Percentiles rank a stretch among this genome's conserved stretches.
Evolutionary conservation across 805 yeast species (phyloP).

Genomic region (Candida boleticola): DNA sequence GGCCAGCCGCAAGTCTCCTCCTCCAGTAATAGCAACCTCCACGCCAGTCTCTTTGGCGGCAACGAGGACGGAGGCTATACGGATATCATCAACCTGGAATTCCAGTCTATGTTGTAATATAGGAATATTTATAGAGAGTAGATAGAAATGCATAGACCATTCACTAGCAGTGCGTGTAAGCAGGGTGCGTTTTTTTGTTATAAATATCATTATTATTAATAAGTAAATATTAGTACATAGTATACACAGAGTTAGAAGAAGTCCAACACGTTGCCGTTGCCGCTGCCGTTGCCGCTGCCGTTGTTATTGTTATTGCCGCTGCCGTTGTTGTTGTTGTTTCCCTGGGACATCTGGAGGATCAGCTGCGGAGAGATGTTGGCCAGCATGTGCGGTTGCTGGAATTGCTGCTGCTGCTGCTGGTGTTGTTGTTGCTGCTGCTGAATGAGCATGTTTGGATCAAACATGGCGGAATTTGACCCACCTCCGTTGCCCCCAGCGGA

Average conservation of each 20-base stretch:
- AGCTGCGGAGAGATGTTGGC: slow-evolving; percentile 4
- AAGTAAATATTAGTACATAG: slow-evolving; percentile 10
- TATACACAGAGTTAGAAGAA: slow-evolving; percentile 18
- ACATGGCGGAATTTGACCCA: slow-evolving; percentile 5
- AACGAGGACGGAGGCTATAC: slow-evolving; percentile 27
- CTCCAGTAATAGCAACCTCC: not conserved
- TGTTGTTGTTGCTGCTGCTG: slow-evolving; percentile 11
- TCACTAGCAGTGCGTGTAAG: too few species aligned
- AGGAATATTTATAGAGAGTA: slow-evolving; percentile 6
- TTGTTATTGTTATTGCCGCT: slow-evolving; percentile 1
- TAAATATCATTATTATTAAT: too few species aligned
- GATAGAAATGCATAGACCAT: too few species aligned
- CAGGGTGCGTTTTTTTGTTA: too few species aligned
- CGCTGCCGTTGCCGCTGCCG: not conserved
- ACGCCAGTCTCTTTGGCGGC: not conserved
- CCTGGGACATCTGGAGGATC: slow-evolving; percentile 3
- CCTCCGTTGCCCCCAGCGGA: not conserved
- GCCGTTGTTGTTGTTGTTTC: not conserved
- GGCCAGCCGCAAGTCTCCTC: too few species aligned
- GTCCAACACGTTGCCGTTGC: slow-evolving; percentile 20
- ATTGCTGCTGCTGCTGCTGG: slow-evolving; percentile 13
- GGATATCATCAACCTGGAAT: slow-evolving; percentile 38
- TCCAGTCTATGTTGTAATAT: slow-evolving; percentile 16
- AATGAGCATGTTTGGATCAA: slow-evolving; percentile 8
- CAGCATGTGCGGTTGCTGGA: slow-evolving; percentile 8